Evolutionary conservation across 495 filamentous ascomycete genomes (phyloP), one percentile per base, ranked within the genome.

Genomic region (Tirmania nivea): DNA sequence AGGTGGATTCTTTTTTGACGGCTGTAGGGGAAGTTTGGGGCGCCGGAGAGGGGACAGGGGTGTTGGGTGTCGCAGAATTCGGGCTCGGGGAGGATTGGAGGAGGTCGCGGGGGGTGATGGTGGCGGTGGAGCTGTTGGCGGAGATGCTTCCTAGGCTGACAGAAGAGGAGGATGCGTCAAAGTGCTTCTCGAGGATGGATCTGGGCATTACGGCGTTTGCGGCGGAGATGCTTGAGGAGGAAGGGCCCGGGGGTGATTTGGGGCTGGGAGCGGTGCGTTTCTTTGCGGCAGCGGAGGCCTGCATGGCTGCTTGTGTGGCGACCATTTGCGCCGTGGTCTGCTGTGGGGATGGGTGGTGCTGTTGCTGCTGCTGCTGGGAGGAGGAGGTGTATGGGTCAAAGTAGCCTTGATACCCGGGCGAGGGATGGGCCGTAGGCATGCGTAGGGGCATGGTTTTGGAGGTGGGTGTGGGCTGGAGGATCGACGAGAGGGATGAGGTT

Each of bases 251-350:
- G 8, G 62, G 55, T 10, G 62, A 61, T 5, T 62, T 52, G 7
- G 62, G 61, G 1, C 58, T 56, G 0, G 62, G 62, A 6, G 60
- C 62, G 2, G 62, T 65, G 9, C 59, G 59, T 5, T 58, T 61
- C 5, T 62, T 54, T 51, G 61, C 64, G 31, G 62, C 59, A 12
- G 54, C 57, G 35, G 54, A 55, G 48, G 60, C 52, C 48, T 63
- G 61, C 62, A 64, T 63, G 54, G 56, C 58, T 50, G 61, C 58
- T 45, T 53, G 47, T n/a, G 56, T 45, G 20, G 69, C 75, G 5
- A 52, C 63, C 20, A 77, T 75, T 56, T 69, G 73, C 34, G 68
- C 75, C 79, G 8, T 67, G 64, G 21, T 57, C 69, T 49, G 69
- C 66, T 16, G 61, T 65, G 17, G 66, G 56, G 4, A 65, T 62